Percentiles rank a stretch among this genome's conserved stretches.
phyloP scores from a whole-genome alignment of 2,329 filamentous ascomycete genomes.

The Apiospora rasikravindrae region DNA sequence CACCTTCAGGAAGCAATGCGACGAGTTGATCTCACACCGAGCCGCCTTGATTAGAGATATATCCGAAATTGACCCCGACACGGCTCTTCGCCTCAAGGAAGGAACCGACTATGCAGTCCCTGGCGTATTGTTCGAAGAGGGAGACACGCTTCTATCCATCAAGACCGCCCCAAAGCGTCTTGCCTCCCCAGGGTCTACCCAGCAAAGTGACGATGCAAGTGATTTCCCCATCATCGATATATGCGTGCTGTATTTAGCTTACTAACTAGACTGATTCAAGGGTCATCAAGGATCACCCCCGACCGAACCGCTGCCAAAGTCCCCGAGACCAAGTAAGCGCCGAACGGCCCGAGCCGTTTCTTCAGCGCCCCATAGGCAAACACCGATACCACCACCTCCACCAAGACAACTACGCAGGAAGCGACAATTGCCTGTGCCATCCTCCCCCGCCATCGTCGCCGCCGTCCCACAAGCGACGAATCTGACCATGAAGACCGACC shows the following conservation, averaged over 20 bases:
- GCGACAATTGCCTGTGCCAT: background rate
- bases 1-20: background rate
- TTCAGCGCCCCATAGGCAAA: no score
- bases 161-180: background rate
- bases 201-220: background rate
- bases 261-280: background rate
- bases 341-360: background rate
- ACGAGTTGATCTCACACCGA: background rate
- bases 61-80: background rate
- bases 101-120: background rate
- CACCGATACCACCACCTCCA: background rate
- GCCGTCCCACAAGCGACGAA: background rate
- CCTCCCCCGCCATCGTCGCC: background rate
- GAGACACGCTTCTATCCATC: background rate
- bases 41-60: background rate
- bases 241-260: background rate
- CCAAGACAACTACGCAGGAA: background rate
- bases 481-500: slow-evolving; percentile 3
- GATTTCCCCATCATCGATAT: no score
- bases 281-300: no score
- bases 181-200: background rate
- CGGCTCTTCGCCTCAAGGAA: background rate
- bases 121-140: background rate
- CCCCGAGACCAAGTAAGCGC: background rate
- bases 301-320: background rate